Conservation (phyloP, 305 asterid species). For the Rubia peregrina region DNA sequence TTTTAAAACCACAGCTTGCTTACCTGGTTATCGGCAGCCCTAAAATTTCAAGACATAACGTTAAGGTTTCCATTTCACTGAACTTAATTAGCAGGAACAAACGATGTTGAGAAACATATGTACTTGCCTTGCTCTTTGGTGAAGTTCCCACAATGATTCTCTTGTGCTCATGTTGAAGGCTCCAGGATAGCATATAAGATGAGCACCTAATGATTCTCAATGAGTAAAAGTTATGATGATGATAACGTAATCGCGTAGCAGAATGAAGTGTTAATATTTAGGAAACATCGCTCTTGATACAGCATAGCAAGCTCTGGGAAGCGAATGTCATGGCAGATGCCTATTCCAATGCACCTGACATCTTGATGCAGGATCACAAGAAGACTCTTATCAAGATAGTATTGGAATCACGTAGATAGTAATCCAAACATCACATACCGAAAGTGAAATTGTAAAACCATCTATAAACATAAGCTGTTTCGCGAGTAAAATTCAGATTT, state of each 20-base stretch:
- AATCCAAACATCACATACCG: neutral
- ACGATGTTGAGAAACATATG: neutral
- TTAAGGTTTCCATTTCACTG: neutral
- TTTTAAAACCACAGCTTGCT: neutral
- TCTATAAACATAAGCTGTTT: neutral
- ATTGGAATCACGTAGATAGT: neutral
- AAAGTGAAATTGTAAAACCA: neutral
- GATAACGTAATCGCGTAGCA: neutral
- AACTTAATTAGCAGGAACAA: neutral
- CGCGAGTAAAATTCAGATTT: neutral
- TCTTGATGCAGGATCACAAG: slow-evolving; percentile 15
- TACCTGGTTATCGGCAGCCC: slow-evolving; percentile 51
- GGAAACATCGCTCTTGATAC: slow-evolving; percentile 28
- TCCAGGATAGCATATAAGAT: slow-evolving; percentile 38
- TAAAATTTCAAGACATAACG: slow-evolving; percentile 16
- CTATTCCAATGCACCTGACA: slow-evolving; percentile 35
- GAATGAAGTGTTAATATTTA: neutral
- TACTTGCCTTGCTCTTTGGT: slow-evolving; percentile 42
- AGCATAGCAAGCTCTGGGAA: slow-evolving; percentile 42
- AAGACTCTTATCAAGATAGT: neutral
- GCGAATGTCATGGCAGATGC: slow-evolving; percentile 41
- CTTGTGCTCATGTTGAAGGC: slow-evolving; percentile 42
- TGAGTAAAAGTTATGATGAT: neutral
- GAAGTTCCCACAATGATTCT: slow-evolving; percentile 33
- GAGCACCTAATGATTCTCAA: slow-evolving; percentile 26